These are phyloP conservation scores for Annulohypoxylon bovei DNA, from an alignment of 495 filamentous ascomycete genomes.

Conservation along the genomic window DNA sequence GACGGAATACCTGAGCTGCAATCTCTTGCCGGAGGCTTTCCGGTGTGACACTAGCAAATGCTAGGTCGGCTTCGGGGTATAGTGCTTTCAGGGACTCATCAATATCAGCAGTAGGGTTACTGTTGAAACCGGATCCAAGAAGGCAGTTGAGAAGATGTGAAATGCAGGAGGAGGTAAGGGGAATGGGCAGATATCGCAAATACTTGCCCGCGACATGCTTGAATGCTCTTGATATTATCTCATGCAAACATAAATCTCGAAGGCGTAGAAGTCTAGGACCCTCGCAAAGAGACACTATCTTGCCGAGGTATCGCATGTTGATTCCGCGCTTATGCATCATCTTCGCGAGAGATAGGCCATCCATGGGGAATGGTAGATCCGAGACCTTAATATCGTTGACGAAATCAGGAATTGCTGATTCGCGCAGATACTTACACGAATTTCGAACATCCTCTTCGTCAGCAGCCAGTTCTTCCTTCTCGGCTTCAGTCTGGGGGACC, in stretches of 20 bases:
- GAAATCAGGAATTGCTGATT: slow-evolving; percentile 74
- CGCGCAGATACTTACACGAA: slow-evolving; percentile 79
- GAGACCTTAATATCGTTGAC: slow-evolving; percentile 88
- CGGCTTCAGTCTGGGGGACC: slow-evolving; percentile 85
- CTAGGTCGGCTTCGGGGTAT: slow-evolving; percentile 84
- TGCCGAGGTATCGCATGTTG: slow-evolving; percentile 95
- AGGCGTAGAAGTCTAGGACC: slow-evolving; percentile 80
- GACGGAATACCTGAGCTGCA: slow-evolving; percentile 71
- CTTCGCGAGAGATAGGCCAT: slow-evolving; percentile 86
- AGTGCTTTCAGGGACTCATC: slow-evolving; percentile 77
- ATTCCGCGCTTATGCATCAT: slow-evolving; percentile 97
- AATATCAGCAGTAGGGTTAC: slow-evolving; percentile 76
- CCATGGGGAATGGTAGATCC: slow-evolving; percentile 97
- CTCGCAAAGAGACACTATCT: slow-evolving; percentile 74
- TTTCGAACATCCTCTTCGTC: slow-evolving; percentile 91
- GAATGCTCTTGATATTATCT: slow-evolving; percentile 93
- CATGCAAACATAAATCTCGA: slow-evolving; percentile 78
- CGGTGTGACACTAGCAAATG: slow-evolving; percentile 80
- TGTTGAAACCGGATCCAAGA: slow-evolving; percentile 79
- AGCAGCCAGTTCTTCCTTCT: slow-evolving; percentile 82
- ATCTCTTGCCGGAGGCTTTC: slow-evolving; percentile 75
- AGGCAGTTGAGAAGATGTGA: slow-evolving; percentile 95
- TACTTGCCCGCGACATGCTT: slow-evolving; percentile 89
- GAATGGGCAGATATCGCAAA: slow-evolving; percentile 80
- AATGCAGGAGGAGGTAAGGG: slow-evolving; percentile 78